Evolutionary conservation across 2,329 filamentous ascomycete species (phyloP).

Genomic region (Ascocoryne sarcoides): DNA sequence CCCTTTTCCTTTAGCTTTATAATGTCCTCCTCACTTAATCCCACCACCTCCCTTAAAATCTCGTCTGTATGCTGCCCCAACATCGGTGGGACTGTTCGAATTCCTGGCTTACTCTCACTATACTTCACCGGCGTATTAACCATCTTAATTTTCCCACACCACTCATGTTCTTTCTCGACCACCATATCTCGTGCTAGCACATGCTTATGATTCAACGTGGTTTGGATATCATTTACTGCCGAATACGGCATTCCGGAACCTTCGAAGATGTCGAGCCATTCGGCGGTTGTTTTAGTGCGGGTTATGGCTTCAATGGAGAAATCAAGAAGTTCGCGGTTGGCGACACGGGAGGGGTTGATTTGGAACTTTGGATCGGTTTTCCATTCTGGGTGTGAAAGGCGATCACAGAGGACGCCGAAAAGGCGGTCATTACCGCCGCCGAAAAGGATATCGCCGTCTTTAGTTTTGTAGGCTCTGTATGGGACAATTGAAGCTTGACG

Average conservation of each 20-base stretch:
- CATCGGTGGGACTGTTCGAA: constrained; percentile 71
- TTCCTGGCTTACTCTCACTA: constrained; percentile 68
- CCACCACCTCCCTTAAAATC: constrained; percentile 56
- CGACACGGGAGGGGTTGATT: constrained; percentile 54
- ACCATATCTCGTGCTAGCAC: constrained; percentile 84
- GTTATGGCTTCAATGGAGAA: constrained; percentile 69
- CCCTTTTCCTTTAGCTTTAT: constrained; percentile 54
- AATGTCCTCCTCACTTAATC: constrained; percentile 51
- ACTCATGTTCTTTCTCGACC: constrained; percentile 71
- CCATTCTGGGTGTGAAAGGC: constrained; percentile 50
- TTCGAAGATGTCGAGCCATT: constrained; percentile 82
- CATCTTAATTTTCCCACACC: constrained; percentile 78
- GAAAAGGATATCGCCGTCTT: constrained; percentile 61
- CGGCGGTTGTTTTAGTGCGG: constrained; percentile 65
- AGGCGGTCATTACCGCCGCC: constrained; percentile 66
- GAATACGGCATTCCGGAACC: constrained; percentile 92
- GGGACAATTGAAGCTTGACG: constrained; percentile 86
- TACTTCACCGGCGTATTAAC: constrained; percentile 95
- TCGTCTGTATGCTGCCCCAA: constrained; percentile 83
- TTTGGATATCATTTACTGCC: constrained; percentile 87
- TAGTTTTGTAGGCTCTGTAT: constrained; percentile 75
- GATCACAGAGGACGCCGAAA: constrained; percentile 55
- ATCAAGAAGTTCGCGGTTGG: constrained; percentile 71
- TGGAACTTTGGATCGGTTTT: constrained; percentile 49
- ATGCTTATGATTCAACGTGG: constrained; percentile 75